Base-by-base conservation (phyloP, 2,329 filamentous ascomycete genomes). In the Escovopsis sp. region DNA sequence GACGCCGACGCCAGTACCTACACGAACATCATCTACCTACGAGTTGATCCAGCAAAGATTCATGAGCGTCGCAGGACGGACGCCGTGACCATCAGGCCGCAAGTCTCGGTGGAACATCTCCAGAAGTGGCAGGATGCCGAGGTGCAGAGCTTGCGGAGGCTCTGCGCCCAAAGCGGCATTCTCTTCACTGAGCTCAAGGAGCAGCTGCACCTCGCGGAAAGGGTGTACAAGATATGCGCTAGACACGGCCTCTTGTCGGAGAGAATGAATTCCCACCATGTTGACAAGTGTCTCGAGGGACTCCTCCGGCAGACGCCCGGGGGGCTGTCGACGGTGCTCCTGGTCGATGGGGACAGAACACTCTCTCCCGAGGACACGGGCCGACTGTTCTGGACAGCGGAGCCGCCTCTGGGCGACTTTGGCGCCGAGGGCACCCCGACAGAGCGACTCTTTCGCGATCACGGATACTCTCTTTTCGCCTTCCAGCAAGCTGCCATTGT, bases 321-420 rank as follows among this genome's bases (percentile, higher is more conserved):
- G 3, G 34, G 48, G 2, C 39, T 64, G 8, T 49, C 70, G 36
- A 72, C 62, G 0, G 54, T 73, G 37, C 39, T 81, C 13, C 65
- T 79, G 0, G 37, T 81, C 2, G 76, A 81, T 45, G 76, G 57
- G 0, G 75, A 81, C 52, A 70, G 57, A 46, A 81, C 74, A 0
- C 53, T 82, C 41, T 55, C 64, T 5, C 43, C 64, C 1, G 47
- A 64, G 11, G 75, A 80, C 45, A 68, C 67, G 5, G 67, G 70
- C 0, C 41, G 32, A 0, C 33, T 72, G 41, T 76, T 76, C 53
- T 78, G 69, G 71, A 46, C 60, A 14, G 30, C 33, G 27, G 12
- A 43, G 42, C 20, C 20, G 20, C 20, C 20, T 20, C 20, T 20
- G 20, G 20, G 3, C 20, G 6, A 20, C 20, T 20, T 20, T 20